Percentiles rank a stretch among this genome's conserved stretches.
Conservation (phyloP, 1,284 basidiomycete genomes). For the Tetrapyrgos nigripes region DNA sequence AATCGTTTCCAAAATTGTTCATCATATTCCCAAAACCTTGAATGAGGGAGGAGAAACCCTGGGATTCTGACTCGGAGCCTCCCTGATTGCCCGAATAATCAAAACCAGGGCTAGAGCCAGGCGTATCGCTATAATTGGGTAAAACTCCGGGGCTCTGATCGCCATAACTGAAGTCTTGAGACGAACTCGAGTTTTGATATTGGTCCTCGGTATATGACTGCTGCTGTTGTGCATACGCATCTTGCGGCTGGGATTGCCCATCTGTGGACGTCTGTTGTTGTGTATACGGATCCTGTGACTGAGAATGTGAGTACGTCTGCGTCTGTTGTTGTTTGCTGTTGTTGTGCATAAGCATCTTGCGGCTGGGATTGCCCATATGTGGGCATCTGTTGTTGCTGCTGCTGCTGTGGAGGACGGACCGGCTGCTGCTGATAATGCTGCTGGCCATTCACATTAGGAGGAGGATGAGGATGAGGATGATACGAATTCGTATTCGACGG, state of each 20-base stretch:
- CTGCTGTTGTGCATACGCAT: slow-evolving; percentile 13
- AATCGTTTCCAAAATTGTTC: too few relatives aligned
- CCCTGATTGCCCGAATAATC: too few relatives aligned
- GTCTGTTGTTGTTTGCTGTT: slow-evolving; percentile 27
- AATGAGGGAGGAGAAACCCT: too few relatives aligned
- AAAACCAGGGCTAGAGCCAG: too few relatives aligned
- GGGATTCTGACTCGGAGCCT: too few relatives aligned
- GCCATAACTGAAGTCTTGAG: slow-evolving; percentile 17
- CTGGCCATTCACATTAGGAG: slow-evolving; percentile 12
- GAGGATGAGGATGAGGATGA: slow-evolving; percentile 10
- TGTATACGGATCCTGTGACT: not conserved
- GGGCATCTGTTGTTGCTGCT: not conserved
- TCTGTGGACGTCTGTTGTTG: not conserved
- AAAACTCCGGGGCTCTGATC: slow-evolving; percentile 21
- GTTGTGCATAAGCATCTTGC: slow-evolving; percentile 1
- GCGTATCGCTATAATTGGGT: too few relatives aligned
- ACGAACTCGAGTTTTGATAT: slow-evolving; percentile 8
- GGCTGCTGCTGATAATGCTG: slow-evolving; percentile 23
- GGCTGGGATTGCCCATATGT: not conserved
- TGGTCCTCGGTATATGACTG: slow-evolving; percentile 21
- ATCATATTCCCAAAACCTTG: too few relatives aligned
- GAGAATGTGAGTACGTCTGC: not conserved
- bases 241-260: not conserved
- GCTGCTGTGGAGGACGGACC: too few relatives aligned
- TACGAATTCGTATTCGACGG: not conserved